Evolutionary conservation across 495 filamentous ascomycete species (phyloP).

Genomic region (Penicillium canariense): DNA sequence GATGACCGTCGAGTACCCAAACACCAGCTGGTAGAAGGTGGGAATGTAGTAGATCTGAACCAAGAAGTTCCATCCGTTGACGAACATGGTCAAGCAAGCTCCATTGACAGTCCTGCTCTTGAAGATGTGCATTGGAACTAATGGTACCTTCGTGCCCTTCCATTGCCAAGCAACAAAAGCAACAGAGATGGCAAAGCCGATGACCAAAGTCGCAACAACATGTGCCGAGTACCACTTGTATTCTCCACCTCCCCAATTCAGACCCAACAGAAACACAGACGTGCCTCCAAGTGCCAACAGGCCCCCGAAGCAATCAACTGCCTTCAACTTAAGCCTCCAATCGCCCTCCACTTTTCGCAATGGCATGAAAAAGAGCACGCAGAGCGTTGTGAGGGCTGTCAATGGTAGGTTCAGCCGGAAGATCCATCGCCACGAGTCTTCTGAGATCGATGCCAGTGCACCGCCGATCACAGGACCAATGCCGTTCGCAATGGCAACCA

Average conservation of each 20-base stretch:
- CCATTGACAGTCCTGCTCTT: conserved; percentile 49
- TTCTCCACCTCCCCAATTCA: conserved; percentile 53
- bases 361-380: conserved; percentile 53
- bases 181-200: conserved; percentile 43
- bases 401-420: conserved; percentile 53
- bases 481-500: conserved; percentile 53
- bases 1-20: conserved; percentile 49
- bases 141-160: conserved; percentile 31
- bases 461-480: conserved; percentile 57
- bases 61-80: conserved; percentile 55
- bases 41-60: conserved; percentile 57
- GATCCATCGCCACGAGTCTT: conserved; percentile 55
- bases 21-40: conserved; percentile 55
- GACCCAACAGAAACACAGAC: conserved; percentile 44
- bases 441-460: conserved; percentile 39
- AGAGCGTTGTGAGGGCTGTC: conserved; percentile 43
- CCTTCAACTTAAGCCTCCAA: conserved; percentile 49
- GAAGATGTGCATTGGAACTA: conserved; percentile 50
- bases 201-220: conserved; percentile 47
- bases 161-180: conserved; percentile 53
- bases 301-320: conserved; percentile 48
- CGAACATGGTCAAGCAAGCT: conserved; percentile 52
- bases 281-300: conserved; percentile 41
- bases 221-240: conserved; percentile 49
- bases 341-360: conserved; percentile 47